A percentile compares a stretch with the other conserved stretches of the same genome.
These are phyloP conservation scores for Rossbeevera mucosa DNA, from an alignment of 768 basidiomycete species.

Conservation along the genomic window DNA sequence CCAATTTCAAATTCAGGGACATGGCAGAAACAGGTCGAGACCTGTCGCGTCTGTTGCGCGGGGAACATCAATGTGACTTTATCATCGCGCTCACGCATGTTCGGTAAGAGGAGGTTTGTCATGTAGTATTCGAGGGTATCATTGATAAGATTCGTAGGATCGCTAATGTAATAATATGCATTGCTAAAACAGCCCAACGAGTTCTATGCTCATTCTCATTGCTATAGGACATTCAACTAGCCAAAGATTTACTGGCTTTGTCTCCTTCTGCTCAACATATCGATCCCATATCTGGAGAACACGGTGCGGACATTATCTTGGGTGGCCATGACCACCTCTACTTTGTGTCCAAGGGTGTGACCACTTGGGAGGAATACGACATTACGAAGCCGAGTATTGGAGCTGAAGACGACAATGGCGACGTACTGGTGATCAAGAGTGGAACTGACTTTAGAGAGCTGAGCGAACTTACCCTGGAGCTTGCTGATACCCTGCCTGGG, in stretches of 20 bases:
- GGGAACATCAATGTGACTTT: constrained; percentile 69
- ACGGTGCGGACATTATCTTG: constrained; percentile 80
- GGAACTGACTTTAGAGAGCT: constrained; percentile 88
- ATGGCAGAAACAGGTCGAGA: constrained; percentile 71
- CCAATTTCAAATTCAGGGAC: constrained; percentile 67
- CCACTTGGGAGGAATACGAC: constrained; percentile 65
- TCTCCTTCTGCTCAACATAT: constrained; percentile 50
- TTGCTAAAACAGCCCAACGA: background rate
- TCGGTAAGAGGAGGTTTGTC: constrained; percentile 40
- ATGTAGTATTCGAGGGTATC: background rate
- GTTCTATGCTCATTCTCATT: constrained; percentile 6
- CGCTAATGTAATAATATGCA: constrained; percentile 27
- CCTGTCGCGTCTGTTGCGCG: constrained; percentile 69
- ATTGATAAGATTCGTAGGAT: constrained; percentile 17
- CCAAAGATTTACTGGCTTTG: constrained; percentile 56
- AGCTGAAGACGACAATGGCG: constrained; percentile 64
- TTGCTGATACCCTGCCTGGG: constrained; percentile 54
- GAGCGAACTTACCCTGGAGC: constrained; percentile 65
- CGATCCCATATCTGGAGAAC: constrained; percentile 42
- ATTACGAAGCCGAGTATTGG: constrained; percentile 49
- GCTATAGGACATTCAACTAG: constrained; percentile 62
- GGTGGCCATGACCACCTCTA: constrained; percentile 91
- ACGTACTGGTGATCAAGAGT: constrained; percentile 74
- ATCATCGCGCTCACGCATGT: constrained; percentile 85
- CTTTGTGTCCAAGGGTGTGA: constrained; percentile 63